Evolutionary conservation across 495 filamentous ascomycete genomes (phyloP).

Genomic region (Aspergillus diversus): DNA sequence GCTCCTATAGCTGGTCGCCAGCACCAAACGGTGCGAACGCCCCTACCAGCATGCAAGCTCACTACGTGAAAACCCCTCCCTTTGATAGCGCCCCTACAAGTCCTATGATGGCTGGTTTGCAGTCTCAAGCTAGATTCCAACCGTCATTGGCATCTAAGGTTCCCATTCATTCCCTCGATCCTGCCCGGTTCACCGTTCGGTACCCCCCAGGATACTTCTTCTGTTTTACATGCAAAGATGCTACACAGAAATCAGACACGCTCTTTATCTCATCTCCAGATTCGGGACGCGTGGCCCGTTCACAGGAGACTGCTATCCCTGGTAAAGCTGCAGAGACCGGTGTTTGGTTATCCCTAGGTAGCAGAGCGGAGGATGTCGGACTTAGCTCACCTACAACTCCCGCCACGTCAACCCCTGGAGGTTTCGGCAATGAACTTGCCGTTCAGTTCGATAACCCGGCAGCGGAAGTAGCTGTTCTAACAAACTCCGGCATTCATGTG

Average conservation of each 20-base stretch:
- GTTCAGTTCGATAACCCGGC: conserved; percentile 85
- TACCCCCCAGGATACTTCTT: conserved; percentile 92
- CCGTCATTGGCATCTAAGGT: conserved; percentile 34
- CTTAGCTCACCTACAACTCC: conserved; percentile 70
- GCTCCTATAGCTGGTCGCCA: conserved; percentile 67
- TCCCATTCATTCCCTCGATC: conserved; percentile 51
- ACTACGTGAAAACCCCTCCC: conserved; percentile 92
- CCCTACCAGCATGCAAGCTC: conserved; percentile 95
- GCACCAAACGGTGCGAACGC: conserved; percentile 59
- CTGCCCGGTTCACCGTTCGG: conserved; percentile 61
- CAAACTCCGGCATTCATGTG: conserved; percentile 84
- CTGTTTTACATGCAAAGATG: conserved; percentile 66
- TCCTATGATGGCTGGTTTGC: conserved; percentile 33
- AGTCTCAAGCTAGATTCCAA: conserved; percentile 32
- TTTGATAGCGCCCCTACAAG: conserved; percentile 38
- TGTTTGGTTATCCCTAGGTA: conserved; percentile 71
- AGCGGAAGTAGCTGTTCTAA: conserved; percentile 86
- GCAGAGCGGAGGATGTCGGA: conserved; percentile 74
- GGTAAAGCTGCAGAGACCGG: conserved; percentile 68
- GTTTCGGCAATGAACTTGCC: conserved; percentile 94
- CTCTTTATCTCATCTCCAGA: conserved; percentile 89
- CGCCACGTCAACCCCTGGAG: conserved; percentile 68
- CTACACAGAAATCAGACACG: conserved; percentile 56
- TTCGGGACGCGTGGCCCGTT: conserved; percentile 72
- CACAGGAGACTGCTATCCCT: conserved; percentile 54